phyloP scores from a whole-genome alignment of 257 asterid species.

The Cynanchum wilfordii region DNA sequence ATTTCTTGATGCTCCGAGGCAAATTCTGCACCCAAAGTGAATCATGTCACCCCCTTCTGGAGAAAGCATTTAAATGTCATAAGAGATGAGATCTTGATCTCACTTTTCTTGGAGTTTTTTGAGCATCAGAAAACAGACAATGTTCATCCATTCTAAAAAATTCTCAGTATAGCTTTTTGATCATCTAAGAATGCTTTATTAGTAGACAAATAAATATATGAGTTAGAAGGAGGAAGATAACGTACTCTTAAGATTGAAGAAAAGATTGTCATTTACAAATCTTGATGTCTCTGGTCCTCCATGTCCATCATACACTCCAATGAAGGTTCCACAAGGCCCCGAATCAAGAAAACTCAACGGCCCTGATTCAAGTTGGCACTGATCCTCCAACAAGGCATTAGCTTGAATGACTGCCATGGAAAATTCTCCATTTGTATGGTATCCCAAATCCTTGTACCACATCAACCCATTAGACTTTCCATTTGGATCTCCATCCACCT shows the following conservation, averaged over 20 bases:
- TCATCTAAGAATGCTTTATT: no score
- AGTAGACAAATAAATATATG: not conserved
- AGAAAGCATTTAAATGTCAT: not conserved
- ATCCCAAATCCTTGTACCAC: conserved; percentile 89
- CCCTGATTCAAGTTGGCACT: conserved; percentile 86
- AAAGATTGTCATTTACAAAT: conserved; percentile 58
- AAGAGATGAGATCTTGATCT: conserved; percentile 4
- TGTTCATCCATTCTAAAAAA: no score
- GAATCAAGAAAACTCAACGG: conserved; percentile 57
- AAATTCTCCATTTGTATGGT: conserved; percentile 68
- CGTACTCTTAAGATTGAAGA: conserved; percentile 81
- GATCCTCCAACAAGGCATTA: conserved; percentile 85
- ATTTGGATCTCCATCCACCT: conserved; percentile 37
- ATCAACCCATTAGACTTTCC: conserved; percentile 70
- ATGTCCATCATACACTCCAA: conserved; percentile 98
- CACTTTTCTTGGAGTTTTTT: no score
- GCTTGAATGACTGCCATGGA: conserved; percentile 96
- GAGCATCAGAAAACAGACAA: no score
- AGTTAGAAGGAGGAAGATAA: conserved; percentile 3
- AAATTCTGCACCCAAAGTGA: conserved; percentile 39
- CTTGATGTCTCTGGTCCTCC: conserved; percentile 96
- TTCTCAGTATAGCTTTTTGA: no score
- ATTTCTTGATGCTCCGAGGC: conserved; percentile 67
- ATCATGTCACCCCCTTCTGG: conserved; percentile 8
- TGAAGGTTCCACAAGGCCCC: conserved; percentile 80